phyloP scores from a whole-genome alignment of 2,329 filamentous ascomycete genomes.

The Exophiala oligosperma region DNA sequence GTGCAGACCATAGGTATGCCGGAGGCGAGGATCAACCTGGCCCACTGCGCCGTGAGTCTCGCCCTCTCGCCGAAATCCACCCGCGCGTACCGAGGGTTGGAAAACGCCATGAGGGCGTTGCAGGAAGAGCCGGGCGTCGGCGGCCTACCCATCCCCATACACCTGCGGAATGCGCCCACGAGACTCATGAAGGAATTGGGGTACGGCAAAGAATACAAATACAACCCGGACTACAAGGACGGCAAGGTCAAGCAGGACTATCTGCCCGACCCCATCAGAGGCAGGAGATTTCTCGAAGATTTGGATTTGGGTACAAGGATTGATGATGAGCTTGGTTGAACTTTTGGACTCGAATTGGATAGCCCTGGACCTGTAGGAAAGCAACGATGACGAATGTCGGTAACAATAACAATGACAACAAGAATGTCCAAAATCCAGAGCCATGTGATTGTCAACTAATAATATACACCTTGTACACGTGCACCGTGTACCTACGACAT shows the following conservation, averaged over 20 bases:
- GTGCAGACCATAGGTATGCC: slow-evolving; percentile 94
- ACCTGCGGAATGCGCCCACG: slow-evolving; percentile 89
- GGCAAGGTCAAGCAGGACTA: slow-evolving; percentile 86
- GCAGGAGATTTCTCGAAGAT: slow-evolving; percentile 74
- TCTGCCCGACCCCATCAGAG: slow-evolving; percentile 73
- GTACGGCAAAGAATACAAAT: slow-evolving; percentile 91
- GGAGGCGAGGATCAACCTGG: slow-evolving; percentile 88
- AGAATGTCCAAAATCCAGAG: too few relatives aligned
- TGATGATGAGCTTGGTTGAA: slow-evolving; percentile 48
- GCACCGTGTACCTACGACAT: too few relatives aligned
- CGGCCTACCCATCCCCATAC: slow-evolving; percentile 76
- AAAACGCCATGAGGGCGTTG: slow-evolving; percentile 76
- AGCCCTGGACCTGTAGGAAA: too few relatives aligned
- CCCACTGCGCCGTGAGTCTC: slow-evolving; percentile 81
- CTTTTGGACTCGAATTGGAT: too few relatives aligned
- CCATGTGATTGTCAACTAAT: too few relatives aligned
- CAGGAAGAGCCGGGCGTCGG: slow-evolving; percentile 76
- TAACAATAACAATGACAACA: too few relatives aligned
- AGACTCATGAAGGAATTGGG: slow-evolving; percentile 89
- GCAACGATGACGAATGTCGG: too few relatives aligned
- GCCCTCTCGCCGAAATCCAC: slow-evolving; percentile 83
- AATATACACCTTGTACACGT: too few relatives aligned
- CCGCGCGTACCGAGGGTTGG: slow-evolving; percentile 77
- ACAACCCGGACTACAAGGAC: slow-evolving; percentile 85
- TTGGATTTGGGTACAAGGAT: slow-evolving; percentile 74